Conservation (phyloP, 805 yeast genomes). For the Yamadazyma endophytica region DNA sequence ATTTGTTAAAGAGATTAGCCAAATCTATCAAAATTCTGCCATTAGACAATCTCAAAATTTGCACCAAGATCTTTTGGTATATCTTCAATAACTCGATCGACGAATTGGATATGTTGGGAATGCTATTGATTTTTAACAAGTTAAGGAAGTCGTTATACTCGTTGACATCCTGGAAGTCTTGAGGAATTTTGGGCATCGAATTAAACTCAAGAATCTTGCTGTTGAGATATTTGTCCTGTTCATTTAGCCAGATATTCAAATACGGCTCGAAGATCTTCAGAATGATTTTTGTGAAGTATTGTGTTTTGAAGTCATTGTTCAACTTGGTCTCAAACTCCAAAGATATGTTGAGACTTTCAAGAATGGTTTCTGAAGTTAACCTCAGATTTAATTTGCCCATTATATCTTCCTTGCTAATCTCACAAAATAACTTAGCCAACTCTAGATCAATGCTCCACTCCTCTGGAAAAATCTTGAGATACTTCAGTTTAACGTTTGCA, state of each 20-base stretch:
- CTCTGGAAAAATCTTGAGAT: slow-evolving; percentile 55
- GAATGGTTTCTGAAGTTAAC: slow-evolving; percentile 59
- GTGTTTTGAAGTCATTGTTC: slow-evolving; percentile 55
- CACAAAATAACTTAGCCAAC: slow-evolving; percentile 61
- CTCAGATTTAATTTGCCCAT: slow-evolving; percentile 22
- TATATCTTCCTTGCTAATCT: slow-evolving; percentile 65
- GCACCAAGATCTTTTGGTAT: slow-evolving; percentile 69
- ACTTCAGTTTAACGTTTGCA: slow-evolving; percentile 51
- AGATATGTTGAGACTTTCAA: slow-evolving; percentile 69
- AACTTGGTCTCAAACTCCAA: slow-evolving; percentile 79
- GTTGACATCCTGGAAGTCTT: slow-evolving; percentile 21
- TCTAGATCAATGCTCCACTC: slow-evolving; percentile 68
- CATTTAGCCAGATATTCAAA: slow-evolving; percentile 77
- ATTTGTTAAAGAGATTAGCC: slow-evolving; percentile 58
- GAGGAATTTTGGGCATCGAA: slow-evolving; percentile 51
- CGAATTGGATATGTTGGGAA: slow-evolving; percentile 72
- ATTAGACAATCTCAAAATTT: slow-evolving; percentile 42
- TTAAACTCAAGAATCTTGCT: slow-evolving; percentile 62
- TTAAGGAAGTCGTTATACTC: slow-evolving; percentile 26
- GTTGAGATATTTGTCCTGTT: slow-evolving; percentile 67
- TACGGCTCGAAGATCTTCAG: slow-evolving; percentile 76
- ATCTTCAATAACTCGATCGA: slow-evolving; percentile 82
- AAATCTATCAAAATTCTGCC: slow-evolving; percentile 48
- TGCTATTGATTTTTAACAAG: slow-evolving; percentile 40
- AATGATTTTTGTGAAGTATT: slow-evolving; percentile 47